Conservation (phyloP, 208 protist species). For the Trypanosoma cruzi region DNA sequence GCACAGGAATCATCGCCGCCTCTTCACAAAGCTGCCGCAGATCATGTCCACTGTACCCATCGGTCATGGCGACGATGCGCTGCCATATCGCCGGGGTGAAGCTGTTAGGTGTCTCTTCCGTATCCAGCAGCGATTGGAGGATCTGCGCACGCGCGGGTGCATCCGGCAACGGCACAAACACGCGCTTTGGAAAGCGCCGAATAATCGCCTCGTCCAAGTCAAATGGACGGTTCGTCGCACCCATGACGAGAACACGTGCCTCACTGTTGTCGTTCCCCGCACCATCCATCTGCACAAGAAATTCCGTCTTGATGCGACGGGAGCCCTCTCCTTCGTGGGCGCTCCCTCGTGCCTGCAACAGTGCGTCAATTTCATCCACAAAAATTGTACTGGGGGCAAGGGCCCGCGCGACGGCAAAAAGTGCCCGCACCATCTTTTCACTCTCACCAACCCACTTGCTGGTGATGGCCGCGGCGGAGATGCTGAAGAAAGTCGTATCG, state of each 20-base stretch:
- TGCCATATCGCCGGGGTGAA: slow-evolving; percentile 40
- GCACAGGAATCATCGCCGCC: slow-evolving; percentile 30
- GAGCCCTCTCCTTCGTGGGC: slow-evolving; percentile 82
- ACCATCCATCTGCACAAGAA: slow-evolving; percentile 96
- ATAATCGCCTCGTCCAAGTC: slow-evolving; percentile 89
- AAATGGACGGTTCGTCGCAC: slow-evolving; percentile 92
- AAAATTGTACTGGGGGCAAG: slow-evolving; percentile 76
- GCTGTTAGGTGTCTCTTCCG: slow-evolving; percentile 42
- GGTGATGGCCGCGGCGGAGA: slow-evolving; percentile 95
- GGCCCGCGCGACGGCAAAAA: slow-evolving; percentile 87
- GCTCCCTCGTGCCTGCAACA: slow-evolving; percentile 74
- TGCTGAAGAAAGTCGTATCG: slow-evolving; percentile 92
- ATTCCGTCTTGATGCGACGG: slow-evolving; percentile 99
- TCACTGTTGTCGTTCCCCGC: slow-evolving; percentile 32
- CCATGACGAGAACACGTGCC: slow-evolving; percentile 72
- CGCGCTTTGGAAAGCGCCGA: slow-evolving; percentile 84
- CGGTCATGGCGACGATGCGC: slow-evolving; percentile 40
- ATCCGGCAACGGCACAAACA: slow-evolving; percentile 87
- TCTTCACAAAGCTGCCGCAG: slow-evolving; percentile 30
- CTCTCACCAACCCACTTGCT: slow-evolving; percentile 98
- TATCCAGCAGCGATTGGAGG: slow-evolving; percentile 34
- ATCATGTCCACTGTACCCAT: slow-evolving; percentile 56
- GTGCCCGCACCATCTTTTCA: slow-evolving; percentile 93
- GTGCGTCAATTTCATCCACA: slow-evolving; percentile 94
- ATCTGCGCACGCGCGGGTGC: slow-evolving; percentile 34